Percentiles rank a stretch among this genome's conserved stretches.
Evolutionary conservation across 2,329 filamentous ascomycete species (phyloP).

Genomic region (Calonectria montana): DNA sequence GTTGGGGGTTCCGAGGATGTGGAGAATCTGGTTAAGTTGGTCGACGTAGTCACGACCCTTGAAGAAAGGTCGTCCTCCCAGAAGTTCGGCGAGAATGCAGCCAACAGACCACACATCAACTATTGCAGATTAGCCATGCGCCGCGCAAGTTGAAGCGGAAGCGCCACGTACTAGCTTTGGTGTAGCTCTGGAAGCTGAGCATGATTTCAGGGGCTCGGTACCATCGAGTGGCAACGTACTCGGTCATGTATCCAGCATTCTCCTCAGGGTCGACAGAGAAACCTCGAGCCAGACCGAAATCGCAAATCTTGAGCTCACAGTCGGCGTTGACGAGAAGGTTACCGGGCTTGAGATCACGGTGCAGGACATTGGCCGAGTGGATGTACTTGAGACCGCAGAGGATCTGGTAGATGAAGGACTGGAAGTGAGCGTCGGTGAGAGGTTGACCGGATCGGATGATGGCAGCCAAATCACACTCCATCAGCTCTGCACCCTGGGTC

Average conservation of each 20-base stretch:
- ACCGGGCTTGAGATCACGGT: conserved; percentile 96
- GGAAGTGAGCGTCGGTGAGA: conserved; percentile 97
- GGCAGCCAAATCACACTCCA: conserved; percentile 98
- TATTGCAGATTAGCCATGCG: conserved; percentile 52
- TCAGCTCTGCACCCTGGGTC: conserved; percentile 76
- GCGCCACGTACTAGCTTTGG: conserved; percentile 91
- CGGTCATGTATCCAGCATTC: conserved; percentile 99
- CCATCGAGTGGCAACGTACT: conserved; percentile 98
- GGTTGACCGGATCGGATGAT: conserved; percentile 98
- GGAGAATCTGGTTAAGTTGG: conserved; percentile 98
- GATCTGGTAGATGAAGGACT: conserved; percentile 99
- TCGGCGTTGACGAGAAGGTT: conserved; percentile 98
- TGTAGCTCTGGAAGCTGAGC: conserved; percentile 99
- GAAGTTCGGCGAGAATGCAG: conserved; percentile 95
- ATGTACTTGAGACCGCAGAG: conserved; percentile 99
- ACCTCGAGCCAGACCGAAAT: conserved; percentile 95
- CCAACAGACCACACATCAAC: conserved; percentile 99
- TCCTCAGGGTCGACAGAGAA: conserved; percentile 98
- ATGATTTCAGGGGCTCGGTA: conserved; percentile 97
- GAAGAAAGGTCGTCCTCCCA: conserved; percentile 97
- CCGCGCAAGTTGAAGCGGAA: background rate
- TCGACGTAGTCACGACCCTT: conserved; percentile 99
- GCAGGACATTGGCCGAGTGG: conserved; percentile 96
- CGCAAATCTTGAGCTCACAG: conserved; percentile 99
- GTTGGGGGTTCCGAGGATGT: conserved; percentile 96